phyloP scores from a whole-genome alignment of 306 rosid genomes.

The Vachellia pachyceras region DNA sequence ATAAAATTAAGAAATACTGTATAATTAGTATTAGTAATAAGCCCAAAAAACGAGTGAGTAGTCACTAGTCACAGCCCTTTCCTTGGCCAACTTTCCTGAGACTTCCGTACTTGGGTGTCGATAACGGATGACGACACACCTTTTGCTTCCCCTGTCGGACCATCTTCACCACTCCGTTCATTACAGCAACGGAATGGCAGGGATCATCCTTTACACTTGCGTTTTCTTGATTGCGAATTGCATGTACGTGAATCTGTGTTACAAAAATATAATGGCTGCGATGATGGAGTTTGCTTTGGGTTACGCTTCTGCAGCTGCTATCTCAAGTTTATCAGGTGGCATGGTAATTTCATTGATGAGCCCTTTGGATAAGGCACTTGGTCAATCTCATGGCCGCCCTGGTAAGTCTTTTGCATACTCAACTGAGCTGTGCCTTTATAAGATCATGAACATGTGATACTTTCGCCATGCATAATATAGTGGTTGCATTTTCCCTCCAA shows the following conservation, averaged over 20 bases:
- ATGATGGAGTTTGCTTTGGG: background rate
- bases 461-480: background rate
- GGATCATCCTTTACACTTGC: too few relatives aligned
- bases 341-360: background rate
- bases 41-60: too few relatives aligned
- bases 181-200: too few relatives aligned
- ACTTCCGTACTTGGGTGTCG: too few relatives aligned
- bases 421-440: background rate
- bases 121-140: too few relatives aligned
- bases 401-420: background rate
- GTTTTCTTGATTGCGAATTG: background rate
- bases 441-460: background rate
- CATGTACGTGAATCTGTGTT: background rate
- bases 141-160: too few relatives aligned
- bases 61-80: too few relatives aligned
- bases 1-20: too few relatives aligned
- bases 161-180: too few relatives aligned
- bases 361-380: background rate
- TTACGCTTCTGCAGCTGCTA: too few relatives aligned
- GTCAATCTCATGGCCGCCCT: background rate
- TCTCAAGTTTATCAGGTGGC: background rate
- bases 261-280: background rate
- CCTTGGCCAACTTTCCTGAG: too few relatives aligned
- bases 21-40: too few relatives aligned
- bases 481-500: background rate